Conservation (phyloP, 2,329 filamentous ascomycete genomes). For the Calonectria hawksworthii region DNA sequence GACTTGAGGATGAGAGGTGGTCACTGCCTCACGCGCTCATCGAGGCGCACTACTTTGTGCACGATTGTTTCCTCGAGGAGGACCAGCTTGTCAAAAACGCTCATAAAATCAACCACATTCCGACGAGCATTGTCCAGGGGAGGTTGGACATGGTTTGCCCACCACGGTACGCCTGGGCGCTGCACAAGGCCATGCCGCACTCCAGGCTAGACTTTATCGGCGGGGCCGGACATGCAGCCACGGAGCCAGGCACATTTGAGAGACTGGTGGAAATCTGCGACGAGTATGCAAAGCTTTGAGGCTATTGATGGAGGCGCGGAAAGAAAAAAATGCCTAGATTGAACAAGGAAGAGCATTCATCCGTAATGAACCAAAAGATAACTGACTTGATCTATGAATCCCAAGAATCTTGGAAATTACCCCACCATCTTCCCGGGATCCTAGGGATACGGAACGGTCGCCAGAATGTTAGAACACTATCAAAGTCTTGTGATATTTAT, state of each 20-base stretch:
- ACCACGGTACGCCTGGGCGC: neutral
- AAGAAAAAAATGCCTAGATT: neutral
- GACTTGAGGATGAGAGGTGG: neutral
- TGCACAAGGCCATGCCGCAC: neutral
- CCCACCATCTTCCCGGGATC: no score
- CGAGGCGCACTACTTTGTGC: neutral
- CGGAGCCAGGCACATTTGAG: neutral
- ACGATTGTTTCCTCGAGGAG: neutral
- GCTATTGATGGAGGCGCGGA: no score
- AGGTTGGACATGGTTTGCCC: slow-evolving; percentile 1
- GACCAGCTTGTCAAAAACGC: neutral
- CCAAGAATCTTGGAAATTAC: no score
- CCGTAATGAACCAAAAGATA: neutral
- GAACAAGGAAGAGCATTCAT: neutral
- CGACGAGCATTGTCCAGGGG: neutral
- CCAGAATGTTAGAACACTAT: no score
- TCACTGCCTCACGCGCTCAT: slow-evolving; percentile 1
- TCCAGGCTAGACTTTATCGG: neutral
- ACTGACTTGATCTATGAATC: no score
- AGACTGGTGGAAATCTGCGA: neutral
- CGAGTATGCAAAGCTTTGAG: neutral
- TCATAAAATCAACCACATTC: neutral
- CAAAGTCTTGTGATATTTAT: no score
- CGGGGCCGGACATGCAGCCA: neutral
- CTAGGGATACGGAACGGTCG: no score